Percentiles rank a stretch among this genome's conserved stretches.
Evolutionary conservation across 345 rosid species (phyloP).

Genomic region (Hibiscus tridactylites): DNA sequence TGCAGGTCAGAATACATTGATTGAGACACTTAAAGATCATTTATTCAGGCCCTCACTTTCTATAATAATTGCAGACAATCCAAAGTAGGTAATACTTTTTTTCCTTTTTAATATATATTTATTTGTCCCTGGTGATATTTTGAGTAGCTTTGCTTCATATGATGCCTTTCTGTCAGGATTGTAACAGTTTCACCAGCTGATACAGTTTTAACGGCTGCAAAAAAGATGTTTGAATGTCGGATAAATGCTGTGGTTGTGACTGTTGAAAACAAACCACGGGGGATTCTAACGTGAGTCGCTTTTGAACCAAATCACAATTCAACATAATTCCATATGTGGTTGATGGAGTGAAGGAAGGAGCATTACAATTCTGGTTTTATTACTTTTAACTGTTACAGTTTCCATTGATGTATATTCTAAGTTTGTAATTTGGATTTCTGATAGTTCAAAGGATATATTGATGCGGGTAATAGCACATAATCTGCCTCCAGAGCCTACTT

Average conservation of each 20-base stretch:
- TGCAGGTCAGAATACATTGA: slow-evolving; percentile 74
- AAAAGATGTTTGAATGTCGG: slow-evolving; percentile 78
- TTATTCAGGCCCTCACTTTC: slow-evolving; percentile 93
- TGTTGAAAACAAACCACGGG: slow-evolving; percentile 66
- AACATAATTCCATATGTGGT: background rate
- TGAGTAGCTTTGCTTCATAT: slow-evolving; percentile 16
- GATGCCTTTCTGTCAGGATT: slow-evolving; percentile 47
- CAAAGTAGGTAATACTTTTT: slow-evolving; percentile 93
- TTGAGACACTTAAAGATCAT: slow-evolving; percentile 85
- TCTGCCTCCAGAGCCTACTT: slow-evolving; percentile 62
- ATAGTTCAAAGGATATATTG: slow-evolving; percentile 92
- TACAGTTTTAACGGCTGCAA: slow-evolving; percentile 60
- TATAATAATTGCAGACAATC: slow-evolving; percentile 71
- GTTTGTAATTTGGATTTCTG: slow-evolving; percentile 13
- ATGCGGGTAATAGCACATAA: slow-evolving; percentile 89
- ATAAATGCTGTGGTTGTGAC: slow-evolving; percentile 70
- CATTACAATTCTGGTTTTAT: background rate
- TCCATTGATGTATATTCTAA: slow-evolving; percentile 2
- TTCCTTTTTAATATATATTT: background rate
- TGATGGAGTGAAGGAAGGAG: slow-evolving; percentile 1
- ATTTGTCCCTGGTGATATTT: slow-evolving; percentile 2
- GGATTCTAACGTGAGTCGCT: slow-evolving; percentile 81
- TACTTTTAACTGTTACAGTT: background rate
- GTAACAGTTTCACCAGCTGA: slow-evolving; percentile 75
- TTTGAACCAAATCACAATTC: slow-evolving; percentile 2